Evolutionary conservation across 495 filamentous ascomycete genomes (phyloP).

Genomic region (Oleoguttula mirabilis): DNA sequence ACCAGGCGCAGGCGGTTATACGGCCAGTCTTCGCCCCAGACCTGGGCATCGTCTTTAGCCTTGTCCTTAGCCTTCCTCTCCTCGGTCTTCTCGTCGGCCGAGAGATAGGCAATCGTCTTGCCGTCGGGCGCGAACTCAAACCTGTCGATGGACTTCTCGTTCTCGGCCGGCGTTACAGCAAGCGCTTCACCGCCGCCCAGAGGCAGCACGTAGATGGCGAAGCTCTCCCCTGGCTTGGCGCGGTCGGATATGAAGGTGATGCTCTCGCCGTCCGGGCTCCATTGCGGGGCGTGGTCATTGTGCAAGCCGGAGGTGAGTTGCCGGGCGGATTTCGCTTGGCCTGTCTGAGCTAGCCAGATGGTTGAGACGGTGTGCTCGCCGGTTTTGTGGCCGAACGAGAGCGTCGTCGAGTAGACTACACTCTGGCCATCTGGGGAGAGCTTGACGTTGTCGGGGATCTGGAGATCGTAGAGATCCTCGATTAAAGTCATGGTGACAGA

Average conservation of each 20-base stretch:
- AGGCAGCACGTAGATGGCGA: conserved; percentile 21
- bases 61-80: conserved; percentile 13
- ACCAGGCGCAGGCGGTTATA: conserved; percentile 14
- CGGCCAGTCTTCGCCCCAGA: conserved; percentile 34
- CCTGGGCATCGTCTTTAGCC: conserved; percentile 41
- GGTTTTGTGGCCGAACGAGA: conserved; percentile 3
- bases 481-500: too few species aligned
- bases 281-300: conserved; percentile 18
- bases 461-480: conserved; percentile 13
- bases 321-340: conserved; percentile 16
- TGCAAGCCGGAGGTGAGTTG: conserved; percentile 19
- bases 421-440: conserved; percentile 20
- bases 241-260: conserved; percentile 25
- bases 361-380: conserved; percentile 15
- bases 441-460: conserved; percentile 13
- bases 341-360: conserved; percentile 21
- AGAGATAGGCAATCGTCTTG: conserved; percentile 21
- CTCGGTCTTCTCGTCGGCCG: conserved; percentile 22
- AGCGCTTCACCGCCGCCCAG: conserved; percentile 8
- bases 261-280: conserved; percentile 14
- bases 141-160: conserved; percentile 13
- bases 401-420: conserved; percentile 14
- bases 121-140: conserved; percentile 22
- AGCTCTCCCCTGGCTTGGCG: conserved; percentile 15
- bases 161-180: conserved; percentile 10